Conservation (phyloP, 768 basidiomycete species). For the Russula vinacea region DNA sequence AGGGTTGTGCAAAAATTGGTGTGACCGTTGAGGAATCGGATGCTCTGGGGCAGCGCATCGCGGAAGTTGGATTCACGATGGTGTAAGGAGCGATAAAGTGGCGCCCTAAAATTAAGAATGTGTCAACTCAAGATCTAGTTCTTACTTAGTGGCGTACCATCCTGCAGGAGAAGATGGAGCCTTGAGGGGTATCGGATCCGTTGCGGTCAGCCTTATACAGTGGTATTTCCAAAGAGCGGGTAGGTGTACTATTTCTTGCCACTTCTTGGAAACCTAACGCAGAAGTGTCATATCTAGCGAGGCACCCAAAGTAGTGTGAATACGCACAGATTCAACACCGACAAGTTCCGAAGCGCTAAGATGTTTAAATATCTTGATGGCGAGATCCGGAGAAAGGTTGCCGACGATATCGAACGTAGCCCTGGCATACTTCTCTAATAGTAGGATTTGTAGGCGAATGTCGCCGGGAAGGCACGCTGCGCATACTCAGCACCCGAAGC, state of each 20-base stretch:
- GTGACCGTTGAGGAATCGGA: conserved; percentile 78
- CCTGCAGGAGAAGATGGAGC: conserved; percentile 63
- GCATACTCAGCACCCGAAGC: conserved; percentile 18
- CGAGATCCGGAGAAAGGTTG: conserved; percentile 61
- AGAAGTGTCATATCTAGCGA: not conserved
- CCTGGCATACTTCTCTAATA: conserved; percentile 78
- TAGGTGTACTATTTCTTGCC: conserved; percentile 49
- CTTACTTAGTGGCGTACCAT: conserved; percentile 52
- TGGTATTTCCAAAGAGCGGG: conserved; percentile 77
- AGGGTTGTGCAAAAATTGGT: conserved; percentile 86
- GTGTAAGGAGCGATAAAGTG: conserved; percentile 75
- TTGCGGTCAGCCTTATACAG: conserved; percentile 66
- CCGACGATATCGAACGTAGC: conserved; percentile 83
- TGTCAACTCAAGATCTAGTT: not conserved
- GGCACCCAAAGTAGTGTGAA: not conserved
- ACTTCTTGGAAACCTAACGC: conserved; percentile 44
- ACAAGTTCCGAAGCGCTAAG: conserved; percentile 62
- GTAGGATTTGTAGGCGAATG: conserved; percentile 76
- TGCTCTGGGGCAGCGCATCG: conserved; percentile 69
- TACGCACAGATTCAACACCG: conserved; percentile 51
- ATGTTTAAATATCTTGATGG: conserved; percentile 58
- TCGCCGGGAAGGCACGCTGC: conserved; percentile 80
- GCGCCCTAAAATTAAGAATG: conserved; percentile 43
- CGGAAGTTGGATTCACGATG: conserved; percentile 84
- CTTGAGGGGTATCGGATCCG: conserved; percentile 64